Conservation (phyloP, 2,329 filamentous ascomycete species). For the Macroventuria anomochaeta region DNA sequence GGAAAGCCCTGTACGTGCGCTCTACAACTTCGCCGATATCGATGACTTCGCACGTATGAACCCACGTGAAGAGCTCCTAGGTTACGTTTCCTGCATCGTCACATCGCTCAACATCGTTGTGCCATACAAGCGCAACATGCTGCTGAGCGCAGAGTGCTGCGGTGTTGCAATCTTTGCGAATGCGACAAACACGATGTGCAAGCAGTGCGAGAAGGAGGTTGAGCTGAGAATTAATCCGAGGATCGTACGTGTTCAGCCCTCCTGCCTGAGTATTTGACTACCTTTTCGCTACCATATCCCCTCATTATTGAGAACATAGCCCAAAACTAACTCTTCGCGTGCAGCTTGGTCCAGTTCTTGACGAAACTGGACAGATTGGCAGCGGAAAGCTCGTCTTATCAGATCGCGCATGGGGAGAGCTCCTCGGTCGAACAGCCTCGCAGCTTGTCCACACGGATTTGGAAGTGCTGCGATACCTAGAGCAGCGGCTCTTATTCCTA, state of each 20-base stretch:
- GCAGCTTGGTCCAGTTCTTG: conserved; percentile 53
- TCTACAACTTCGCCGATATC: conserved; percentile 55
- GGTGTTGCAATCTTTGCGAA: conserved; percentile 63
- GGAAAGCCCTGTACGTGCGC: conserved; percentile 38
- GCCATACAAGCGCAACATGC: conserved; percentile 52
- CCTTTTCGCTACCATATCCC: background rate
- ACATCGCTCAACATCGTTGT: conserved; percentile 51
- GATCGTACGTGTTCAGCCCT: conserved; percentile 39
- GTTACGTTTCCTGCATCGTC: conserved; percentile 55
- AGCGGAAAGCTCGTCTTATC: conserved; percentile 62
- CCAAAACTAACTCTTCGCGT: conserved; percentile 1
- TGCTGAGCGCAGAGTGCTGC: conserved; percentile 59
- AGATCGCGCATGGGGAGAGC: conserved; percentile 59
- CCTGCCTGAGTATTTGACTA: background rate
- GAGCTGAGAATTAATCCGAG: conserved; percentile 52
- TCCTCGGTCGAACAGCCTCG: conserved; percentile 55
- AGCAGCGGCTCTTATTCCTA: conserved; percentile 60
- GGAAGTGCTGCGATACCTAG: conserved; percentile 56
- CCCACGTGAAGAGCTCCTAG: conserved; percentile 48
- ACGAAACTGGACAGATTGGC: conserved; percentile 64
- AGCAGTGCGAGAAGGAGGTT: conserved; percentile 49
- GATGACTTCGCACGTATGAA: conserved; percentile 48
- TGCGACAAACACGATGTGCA: conserved; percentile 47
- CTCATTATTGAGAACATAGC: background rate
- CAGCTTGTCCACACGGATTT: conserved; percentile 52